Conservation (phyloP, 306 rosid species). For the Vachellia pachyceras region DNA sequence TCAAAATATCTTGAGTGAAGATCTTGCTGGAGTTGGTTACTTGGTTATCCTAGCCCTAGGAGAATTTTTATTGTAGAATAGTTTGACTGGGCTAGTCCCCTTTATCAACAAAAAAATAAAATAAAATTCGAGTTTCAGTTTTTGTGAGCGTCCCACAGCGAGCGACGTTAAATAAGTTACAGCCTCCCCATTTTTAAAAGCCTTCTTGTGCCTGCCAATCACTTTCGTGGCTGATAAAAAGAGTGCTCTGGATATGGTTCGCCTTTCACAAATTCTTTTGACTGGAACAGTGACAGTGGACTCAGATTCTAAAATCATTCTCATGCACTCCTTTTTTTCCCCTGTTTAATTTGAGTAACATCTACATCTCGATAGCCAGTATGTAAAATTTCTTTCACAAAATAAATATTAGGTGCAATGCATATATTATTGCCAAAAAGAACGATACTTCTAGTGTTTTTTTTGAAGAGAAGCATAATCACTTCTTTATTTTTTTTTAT, state of each 20-base stretch:
- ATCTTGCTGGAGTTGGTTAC: no score
- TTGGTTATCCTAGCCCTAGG: no score
- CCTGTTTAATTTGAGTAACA: background rate
- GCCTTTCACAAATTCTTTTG: slow-evolving; percentile 34
- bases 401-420: background rate
- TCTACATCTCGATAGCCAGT: no score
- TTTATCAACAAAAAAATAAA: no score
- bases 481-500: background rate
- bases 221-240: slow-evolving; percentile 34
- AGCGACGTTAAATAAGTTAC: background rate
- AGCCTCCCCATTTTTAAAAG: background rate
- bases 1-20: no score
- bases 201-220: background rate
- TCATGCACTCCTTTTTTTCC: background rate
- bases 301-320: background rate
- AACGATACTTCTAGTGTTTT: no score
- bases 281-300: slow-evolving; percentile 21
- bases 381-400: no score
- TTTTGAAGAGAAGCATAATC: background rate
- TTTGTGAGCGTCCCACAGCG: background rate
- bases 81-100: no score
- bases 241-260: background rate
- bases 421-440: background rate
- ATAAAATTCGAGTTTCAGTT: no score
- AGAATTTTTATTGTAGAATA: no score